Conservation (phyloP, 768 basidiomycete species). For the Daedalea quercina region DNA sequence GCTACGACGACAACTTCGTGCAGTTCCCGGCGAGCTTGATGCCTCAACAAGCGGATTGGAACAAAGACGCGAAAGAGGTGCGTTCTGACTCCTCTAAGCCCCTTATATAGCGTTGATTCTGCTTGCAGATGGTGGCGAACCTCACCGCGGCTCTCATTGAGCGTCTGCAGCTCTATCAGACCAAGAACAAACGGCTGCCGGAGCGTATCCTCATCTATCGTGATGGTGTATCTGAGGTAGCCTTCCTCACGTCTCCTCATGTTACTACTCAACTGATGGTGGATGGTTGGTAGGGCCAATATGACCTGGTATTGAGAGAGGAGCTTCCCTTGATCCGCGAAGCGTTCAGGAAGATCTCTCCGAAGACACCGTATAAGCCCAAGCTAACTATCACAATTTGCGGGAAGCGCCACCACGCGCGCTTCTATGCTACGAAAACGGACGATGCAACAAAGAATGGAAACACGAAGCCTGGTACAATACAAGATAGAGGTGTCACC, state of each 20-base stretch:
- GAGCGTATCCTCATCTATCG: conserved; percentile 68
- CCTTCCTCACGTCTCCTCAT: conserved; percentile 2
- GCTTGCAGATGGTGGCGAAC: conserved; percentile 63
- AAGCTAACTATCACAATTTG: conserved; percentile 69
- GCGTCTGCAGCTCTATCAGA: conserved; percentile 50
- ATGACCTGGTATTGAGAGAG: conserved; percentile 46
- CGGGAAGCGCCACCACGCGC: conserved; percentile 64
- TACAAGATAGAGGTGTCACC: conserved; percentile 76
- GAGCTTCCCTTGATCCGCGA: conserved; percentile 59
- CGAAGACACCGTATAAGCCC: conserved; percentile 48
- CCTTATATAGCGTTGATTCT: background rate
- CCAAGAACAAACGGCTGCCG: conserved; percentile 49
- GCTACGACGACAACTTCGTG: conserved; percentile 58
- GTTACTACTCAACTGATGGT: background rate
- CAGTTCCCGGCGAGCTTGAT: conserved; percentile 74
- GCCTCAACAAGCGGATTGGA: conserved; percentile 49
- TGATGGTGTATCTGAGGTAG: conserved; percentile 79
- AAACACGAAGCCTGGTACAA: conserved; percentile 74
- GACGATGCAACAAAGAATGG: conserved; percentile 55
- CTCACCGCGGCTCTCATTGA: conserved; percentile 66
- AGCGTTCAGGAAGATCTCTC: conserved; percentile 48
- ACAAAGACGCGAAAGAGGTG: conserved; percentile 32
- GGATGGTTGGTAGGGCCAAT: conserved; percentile 53
- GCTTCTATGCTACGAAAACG: conserved; percentile 50
- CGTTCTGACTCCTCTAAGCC: background rate